Percentiles rank a stretch among this genome's conserved stretches.
Conservation (phyloP, 495 filamentous ascomycete genomes). For the Daldinia decipiens region DNA sequence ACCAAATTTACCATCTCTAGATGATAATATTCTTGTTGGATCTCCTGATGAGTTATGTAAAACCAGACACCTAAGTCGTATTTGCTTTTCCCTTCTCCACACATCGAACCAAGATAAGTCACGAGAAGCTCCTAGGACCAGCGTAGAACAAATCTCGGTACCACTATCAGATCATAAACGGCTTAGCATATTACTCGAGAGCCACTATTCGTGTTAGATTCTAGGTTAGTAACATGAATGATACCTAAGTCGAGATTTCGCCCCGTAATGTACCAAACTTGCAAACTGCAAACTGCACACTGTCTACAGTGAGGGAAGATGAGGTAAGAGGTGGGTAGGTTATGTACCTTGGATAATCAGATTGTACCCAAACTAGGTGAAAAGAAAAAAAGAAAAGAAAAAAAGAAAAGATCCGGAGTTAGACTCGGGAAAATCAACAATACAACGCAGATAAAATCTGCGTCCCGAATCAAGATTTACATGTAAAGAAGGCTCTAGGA, state of each 20-base stretch:
- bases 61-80: neutral
- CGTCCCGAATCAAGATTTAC: conserved; percentile 2
- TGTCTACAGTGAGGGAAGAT: neutral
- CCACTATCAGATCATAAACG: conserved; percentile 15
- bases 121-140: conserved; percentile 1
- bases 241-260: conserved; percentile 4
- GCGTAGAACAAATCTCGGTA: neutral
- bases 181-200: neutral
- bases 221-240: too few relatives aligned
- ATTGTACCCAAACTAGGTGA: neutral
- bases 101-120: neutral
- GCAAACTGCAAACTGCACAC: neutral
- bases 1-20: too few relatives aligned
- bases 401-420: neutral
- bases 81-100: neutral
- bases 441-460: neutral
- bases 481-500: conserved; percentile 5
- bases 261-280: conserved; percentile 3
- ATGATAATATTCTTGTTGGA: too few relatives aligned
- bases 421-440: conserved; percentile 5
- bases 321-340: neutral
- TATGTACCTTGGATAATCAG: neutral
- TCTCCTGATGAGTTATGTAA: neutral
- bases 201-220: too few relatives aligned
- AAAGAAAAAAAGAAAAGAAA: neutral